Conservation (phyloP, 257 asterid genomes). For the Asclepias syriaca region DNA sequence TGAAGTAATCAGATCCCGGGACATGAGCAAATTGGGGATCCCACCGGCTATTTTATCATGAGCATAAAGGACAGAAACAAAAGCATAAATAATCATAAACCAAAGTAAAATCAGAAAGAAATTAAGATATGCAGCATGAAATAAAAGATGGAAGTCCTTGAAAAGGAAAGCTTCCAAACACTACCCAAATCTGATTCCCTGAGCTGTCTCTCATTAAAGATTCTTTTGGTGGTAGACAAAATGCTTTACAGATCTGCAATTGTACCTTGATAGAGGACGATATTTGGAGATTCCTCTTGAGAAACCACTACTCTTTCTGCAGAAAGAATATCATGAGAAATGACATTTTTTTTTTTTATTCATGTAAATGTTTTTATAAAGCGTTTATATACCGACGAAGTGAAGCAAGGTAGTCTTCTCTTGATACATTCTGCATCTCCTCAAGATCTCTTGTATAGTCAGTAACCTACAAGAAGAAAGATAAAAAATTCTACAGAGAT, state of each 20-base stretch:
- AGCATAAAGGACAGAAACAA: slow-evolving; percentile 7
- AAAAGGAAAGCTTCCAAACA: slow-evolving; percentile 4
- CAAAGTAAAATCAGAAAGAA: slow-evolving; percentile 7
- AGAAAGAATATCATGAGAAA: slow-evolving; percentile 25
- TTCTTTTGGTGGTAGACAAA: not conserved
- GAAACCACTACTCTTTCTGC: slow-evolving; percentile 99
- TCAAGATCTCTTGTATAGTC: slow-evolving; percentile 94
- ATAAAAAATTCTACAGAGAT: not conserved
- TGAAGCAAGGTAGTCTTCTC: slow-evolving; percentile 97
- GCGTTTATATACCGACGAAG: slow-evolving; percentile 63
- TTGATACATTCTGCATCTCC: slow-evolving; percentile 91
- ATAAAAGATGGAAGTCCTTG: slow-evolving; percentile 16
- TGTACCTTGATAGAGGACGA: slow-evolving; percentile 92
- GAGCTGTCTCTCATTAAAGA: slow-evolving; percentile 1
- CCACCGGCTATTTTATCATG: slow-evolving; percentile 52
- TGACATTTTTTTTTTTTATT: not conserved
- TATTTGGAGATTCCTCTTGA: slow-evolving; percentile 89
- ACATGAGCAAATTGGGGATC: slow-evolving; percentile 68
- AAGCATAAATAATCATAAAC: slow-evolving; percentile 8
- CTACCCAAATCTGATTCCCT: not conserved
- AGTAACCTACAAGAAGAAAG: slow-evolving; percentile 49
- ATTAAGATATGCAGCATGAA: not conserved
- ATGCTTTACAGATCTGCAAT: slow-evolving; percentile 6
- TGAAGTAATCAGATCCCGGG: slow-evolving; percentile 62
- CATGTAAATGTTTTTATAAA: slow-evolving; percentile 2